phyloP scores from a whole-genome alignment of 2,329 filamentous ascomycete species.

The Penicillium sclerotigenum region DNA sequence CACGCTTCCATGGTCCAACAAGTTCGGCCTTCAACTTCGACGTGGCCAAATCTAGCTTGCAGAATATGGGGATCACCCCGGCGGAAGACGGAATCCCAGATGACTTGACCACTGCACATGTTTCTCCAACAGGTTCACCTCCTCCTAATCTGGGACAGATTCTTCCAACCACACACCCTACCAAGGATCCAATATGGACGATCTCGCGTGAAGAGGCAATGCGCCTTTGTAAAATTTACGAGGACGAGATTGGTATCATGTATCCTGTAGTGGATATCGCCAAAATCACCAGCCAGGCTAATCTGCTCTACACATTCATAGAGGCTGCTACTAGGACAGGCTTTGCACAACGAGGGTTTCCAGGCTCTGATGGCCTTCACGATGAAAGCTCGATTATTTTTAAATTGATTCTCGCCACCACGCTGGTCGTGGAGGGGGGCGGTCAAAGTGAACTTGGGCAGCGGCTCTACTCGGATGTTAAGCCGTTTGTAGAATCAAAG shows the following conservation, averaged over 20 bases:
- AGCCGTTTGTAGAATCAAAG: constrained; percentile 64
- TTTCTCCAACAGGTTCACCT: constrained; percentile 50
- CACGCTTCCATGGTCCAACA: constrained; percentile 77
- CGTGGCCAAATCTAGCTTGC: constrained; percentile 79
- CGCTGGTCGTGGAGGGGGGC: constrained; percentile 71
- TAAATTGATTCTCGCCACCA: constrained; percentile 79
- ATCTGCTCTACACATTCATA: constrained; percentile 68
- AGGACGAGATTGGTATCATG: constrained; percentile 90
- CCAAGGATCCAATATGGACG: constrained; percentile 75
- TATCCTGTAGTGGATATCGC: constrained; percentile 81
- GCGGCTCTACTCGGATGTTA: constrained; percentile 72
- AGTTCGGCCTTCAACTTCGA: constrained; percentile 82
- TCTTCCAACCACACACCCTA: constrained; percentile 41
- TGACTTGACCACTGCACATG: constrained; percentile 51
- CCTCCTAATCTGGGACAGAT: constrained; percentile 36
- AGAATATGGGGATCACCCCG: constrained; percentile 81
- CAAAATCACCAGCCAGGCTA: constrained; percentile 66
- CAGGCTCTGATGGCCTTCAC: constrained; percentile 58
- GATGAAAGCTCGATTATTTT: constrained; percentile 67
- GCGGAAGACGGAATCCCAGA: constrained; percentile 61
- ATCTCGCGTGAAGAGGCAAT: constrained; percentile 76
- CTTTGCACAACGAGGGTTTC: constrained; percentile 53
- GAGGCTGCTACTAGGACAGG: constrained; percentile 62
- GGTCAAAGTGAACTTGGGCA: constrained; percentile 73
- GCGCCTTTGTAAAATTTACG: constrained; percentile 72